Evolutionary conservation across 768 basidiomycete genomes (phyloP), one percentile per base, ranked within the genome.

Genomic region (Cystobasidium tubakii): DNA sequence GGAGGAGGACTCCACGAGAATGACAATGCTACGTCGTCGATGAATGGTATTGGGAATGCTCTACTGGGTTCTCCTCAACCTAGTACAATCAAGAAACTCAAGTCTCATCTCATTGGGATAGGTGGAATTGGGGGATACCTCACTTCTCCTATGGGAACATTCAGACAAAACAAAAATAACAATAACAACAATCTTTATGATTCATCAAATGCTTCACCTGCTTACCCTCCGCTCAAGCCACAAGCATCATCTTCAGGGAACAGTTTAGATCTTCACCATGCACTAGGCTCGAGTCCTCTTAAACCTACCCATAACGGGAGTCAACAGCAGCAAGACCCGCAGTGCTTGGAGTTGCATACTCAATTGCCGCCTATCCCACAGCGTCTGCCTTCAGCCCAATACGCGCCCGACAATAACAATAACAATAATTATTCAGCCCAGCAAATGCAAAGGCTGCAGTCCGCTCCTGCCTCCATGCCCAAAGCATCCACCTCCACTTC

Each of bases 61-160:
- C 12, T 46, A 44, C 66, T 67, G 1, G 44, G 66, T 19, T 67
- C 66, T 12, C 53, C 69, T 1, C 69, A 71, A 25, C 69, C 69
- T 12, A 71, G 33, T 21, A 71, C 69, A 6, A 46, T 71, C 69
- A 71, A 46, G 69, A 71, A 71, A 27, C 55, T 71, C 15, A 71
- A 71, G 27, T 57, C 69, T 21, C 69, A 71, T 19, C 55, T 71
- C 7, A 60, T 29, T 55, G 69, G 69, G 12, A 44, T 71, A 15
- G 69, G 69, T 36, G 55, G 50, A 29, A 55, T 36, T 15, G 69
- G 69, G 4, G 69, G 69, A 13, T 71, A 71, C 36, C 36, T 71
- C 4, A 71, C 69, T 31, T 55, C 50, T 39, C 69, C 69, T 12
- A 71, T 71, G 69, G 69, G 69, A 1, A n/a, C 19, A 23, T 57